Base-by-base conservation (phyloP, 139 green algal genomes). In the Asterochloris erici region DNA sequence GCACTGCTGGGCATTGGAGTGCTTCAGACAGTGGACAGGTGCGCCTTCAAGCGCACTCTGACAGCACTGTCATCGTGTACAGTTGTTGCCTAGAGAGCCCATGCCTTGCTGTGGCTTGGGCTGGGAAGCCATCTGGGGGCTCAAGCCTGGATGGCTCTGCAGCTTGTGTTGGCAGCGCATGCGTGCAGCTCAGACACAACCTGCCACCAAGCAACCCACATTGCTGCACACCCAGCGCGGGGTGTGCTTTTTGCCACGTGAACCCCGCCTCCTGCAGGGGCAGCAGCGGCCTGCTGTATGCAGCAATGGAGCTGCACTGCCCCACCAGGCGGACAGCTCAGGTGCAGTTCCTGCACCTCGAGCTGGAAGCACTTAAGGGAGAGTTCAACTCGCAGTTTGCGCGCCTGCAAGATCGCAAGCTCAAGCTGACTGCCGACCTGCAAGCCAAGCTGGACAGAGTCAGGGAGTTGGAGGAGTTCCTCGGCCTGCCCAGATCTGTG, bases 381-480 rank as follows among this genome's bases (percentile, higher is more conserved):
- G 76, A 24, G 14, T 80, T 70, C 76, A 80, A 80, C 60, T n/a
- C 68, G 76, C 76, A 80, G 24, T 80, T 80, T 69, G 47, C 68
- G 11, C 23, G 24, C 12, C 24, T 29, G n/a, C 76, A 80, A 29
- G n/a, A 61, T 11, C 60, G 60, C 23, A 80, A 80, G 60, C 47
- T 14, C 24, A n/a, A 70, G 15, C 54, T 80, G 26, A 70, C 68
- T 70, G 76, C 60, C n/a, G 21, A 24, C 21, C 14, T 69, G 24
- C 23, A 80, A 47, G 76, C 68, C 24, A 80, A 69, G 23, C 60
- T 80, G 60, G 60, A 24, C 76, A 80, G 76, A 14, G 68, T 80
- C 24, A 0, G 54, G 11, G 21, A 54, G 23, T 70, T 80, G 47
- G 76, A 80, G 60, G 60, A 29, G 11, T n/a, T 70, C 14, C 60